These are phyloP conservation scores for Colletotrichum sp. DNA, from an alignment of 2,329 filamentous ascomycete species.

Conservation along the genomic window DNA sequence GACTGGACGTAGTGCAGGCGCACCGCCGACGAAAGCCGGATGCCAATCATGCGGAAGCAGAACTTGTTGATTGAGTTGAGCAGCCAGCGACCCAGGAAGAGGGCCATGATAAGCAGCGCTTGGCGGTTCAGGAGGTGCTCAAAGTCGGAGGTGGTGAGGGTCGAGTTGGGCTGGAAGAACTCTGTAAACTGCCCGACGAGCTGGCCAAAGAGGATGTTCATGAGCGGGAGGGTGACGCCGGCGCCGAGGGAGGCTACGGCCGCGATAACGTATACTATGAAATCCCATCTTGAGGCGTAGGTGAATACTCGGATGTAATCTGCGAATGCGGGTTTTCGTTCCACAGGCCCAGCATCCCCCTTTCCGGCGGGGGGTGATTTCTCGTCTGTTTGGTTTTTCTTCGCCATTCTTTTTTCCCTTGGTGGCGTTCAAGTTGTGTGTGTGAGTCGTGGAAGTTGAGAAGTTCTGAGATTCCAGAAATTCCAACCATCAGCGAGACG, in stretches of 20 bases:
- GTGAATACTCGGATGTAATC: slow-evolving; percentile 28
- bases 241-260: slow-evolving; percentile 35
- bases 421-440: background rate
- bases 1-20: slow-evolving; percentile 55
- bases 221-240: slow-evolving; percentile 37
- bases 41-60: slow-evolving; percentile 64
- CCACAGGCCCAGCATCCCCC: background rate
- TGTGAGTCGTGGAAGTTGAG: background rate
- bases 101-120: slow-evolving; percentile 64
- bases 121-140: slow-evolving; percentile 19
- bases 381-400: background rate
- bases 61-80: slow-evolving; percentile 69
- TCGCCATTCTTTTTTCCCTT: background rate
- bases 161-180: slow-evolving; percentile 26
- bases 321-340: slow-evolving; percentile 3
- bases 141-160: slow-evolving; percentile 25
- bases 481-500: background rate
- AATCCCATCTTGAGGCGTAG: slow-evolving; percentile 35
- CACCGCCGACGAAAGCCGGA: slow-evolving; percentile 64
- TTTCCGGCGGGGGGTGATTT: background rate
- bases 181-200: slow-evolving; percentile 32
- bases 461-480: background rate
- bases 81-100: slow-evolving; percentile 72
- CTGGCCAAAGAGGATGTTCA: slow-evolving; percentile 40
- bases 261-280: slow-evolving; percentile 31